Evolutionary conservation across 2,329 filamentous ascomycete genomes (phyloP).

Genomic region (Botryosphaeria dothidea): DNA sequence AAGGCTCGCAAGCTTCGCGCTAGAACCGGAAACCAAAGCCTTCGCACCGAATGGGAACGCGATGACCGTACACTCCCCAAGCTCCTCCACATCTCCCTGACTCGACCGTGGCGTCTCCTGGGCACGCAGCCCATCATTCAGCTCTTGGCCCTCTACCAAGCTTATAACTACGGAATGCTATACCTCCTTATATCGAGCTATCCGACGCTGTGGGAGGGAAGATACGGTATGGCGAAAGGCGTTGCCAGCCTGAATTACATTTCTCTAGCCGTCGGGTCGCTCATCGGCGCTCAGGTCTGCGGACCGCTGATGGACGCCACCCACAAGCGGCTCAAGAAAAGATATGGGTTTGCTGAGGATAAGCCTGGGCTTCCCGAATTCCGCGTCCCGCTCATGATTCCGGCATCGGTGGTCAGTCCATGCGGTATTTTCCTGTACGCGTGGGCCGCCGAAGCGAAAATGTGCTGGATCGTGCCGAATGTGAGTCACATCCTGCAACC

Average conservation of each 20-base stretch:
- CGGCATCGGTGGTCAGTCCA: conserved; percentile 54
- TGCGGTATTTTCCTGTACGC: conserved; percentile 59
- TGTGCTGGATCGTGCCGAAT: conserved; percentile 58
- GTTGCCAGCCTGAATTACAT: conserved; percentile 67
- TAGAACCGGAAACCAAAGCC: conserved; percentile 60
- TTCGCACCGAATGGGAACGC: conserved; percentile 54
- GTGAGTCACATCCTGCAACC: neutral
- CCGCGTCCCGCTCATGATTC: conserved; percentile 53
- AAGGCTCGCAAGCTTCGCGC: conserved; percentile 60
- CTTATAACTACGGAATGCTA: conserved; percentile 62
- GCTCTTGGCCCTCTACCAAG: conserved; percentile 56
- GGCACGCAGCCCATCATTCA: conserved; percentile 63
- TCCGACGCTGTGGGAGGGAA: conserved; percentile 56
- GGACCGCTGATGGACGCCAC: conserved; percentile 54
- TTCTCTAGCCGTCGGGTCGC: conserved; percentile 63
- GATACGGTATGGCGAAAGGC: conserved; percentile 58
- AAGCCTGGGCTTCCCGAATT: conserved; percentile 47
- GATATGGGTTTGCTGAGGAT: conserved; percentile 34
- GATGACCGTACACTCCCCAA: conserved; percentile 36
- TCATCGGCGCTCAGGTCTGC: conserved; percentile 46
- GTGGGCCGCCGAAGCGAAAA: conserved; percentile 52
- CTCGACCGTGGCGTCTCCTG: conserved; percentile 59
- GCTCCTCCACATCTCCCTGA: conserved; percentile 41
- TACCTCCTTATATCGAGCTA: conserved; percentile 66
- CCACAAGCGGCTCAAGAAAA: conserved; percentile 48